phyloP scores from a whole-genome alignment of 306 rosid species.

The Myrica gale region DNA sequence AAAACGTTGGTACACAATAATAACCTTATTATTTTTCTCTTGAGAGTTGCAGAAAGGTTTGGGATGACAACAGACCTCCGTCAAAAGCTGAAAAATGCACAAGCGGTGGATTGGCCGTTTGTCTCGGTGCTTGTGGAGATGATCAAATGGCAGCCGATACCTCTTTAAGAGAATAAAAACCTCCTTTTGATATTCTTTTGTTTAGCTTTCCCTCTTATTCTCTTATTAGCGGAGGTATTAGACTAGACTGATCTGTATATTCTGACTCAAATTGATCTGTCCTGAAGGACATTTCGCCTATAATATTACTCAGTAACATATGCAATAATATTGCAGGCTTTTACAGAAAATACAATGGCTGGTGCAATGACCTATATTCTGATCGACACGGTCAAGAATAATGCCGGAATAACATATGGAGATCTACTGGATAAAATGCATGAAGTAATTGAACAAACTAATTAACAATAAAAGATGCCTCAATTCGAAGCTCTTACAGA shows the following conservation, averaged over 20 bases:
- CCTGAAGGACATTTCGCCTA: too few relatives aligned
- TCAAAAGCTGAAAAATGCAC: slow-evolving; percentile 51
- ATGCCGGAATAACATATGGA: slow-evolving; percentile 44
- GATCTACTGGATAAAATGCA: slow-evolving; percentile 35
- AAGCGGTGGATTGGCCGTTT: slow-evolving; percentile 64
- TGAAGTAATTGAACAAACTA: slow-evolving; percentile 23
- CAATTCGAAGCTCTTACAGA: slow-evolving; percentile 22
- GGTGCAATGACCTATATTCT: slow-evolving; percentile 72
- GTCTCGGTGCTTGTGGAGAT: slow-evolving; percentile 73
- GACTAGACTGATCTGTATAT: not conserved
- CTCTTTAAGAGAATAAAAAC: slow-evolving; percentile 36
- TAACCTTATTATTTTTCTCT: not conserved
- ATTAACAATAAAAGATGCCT: slow-evolving; percentile 33
- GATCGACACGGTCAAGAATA: slow-evolving; percentile 27
- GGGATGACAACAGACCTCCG: slow-evolving; percentile 62
- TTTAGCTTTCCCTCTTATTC: too few relatives aligned
- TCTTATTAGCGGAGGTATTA: not conserved
- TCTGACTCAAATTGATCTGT: too few relatives aligned
- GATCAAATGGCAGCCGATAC: slow-evolving; percentile 65
- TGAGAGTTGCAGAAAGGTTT: slow-evolving; percentile 30
- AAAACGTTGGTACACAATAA: too few relatives aligned
- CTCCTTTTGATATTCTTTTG: not conserved
- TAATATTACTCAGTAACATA: too few relatives aligned
- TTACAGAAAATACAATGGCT: slow-evolving; percentile 51
- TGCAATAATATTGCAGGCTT: slow-evolving; percentile 36